phyloP scores from a whole-genome alignment of 345 rosid species.

The Rhizophora apiculata region DNA sequence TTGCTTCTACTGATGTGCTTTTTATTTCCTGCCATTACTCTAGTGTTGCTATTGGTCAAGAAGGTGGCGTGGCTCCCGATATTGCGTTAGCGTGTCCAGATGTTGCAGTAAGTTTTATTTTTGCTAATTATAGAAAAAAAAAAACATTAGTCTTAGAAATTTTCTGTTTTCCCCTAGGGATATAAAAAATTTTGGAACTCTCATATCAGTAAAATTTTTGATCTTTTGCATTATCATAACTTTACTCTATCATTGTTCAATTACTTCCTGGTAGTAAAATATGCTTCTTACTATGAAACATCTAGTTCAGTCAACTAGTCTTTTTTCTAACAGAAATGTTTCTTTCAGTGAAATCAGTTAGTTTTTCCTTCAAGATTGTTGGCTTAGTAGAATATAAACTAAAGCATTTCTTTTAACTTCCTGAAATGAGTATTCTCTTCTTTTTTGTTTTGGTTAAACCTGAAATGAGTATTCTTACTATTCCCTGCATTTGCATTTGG shows the following conservation, averaged over 20 bases:
- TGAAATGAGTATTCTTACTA: too few species aligned
- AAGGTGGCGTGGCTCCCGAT: conserved; percentile 42
- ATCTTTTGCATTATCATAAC: not conserved
- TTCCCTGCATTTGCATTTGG: too few species aligned
- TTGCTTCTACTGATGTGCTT: conserved; percentile 1
- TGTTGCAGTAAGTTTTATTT: conserved; percentile 24
- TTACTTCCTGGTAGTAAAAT: not conserved
- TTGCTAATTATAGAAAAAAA: not conserved
- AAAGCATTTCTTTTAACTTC: too few species aligned
- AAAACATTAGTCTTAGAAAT: not conserved
- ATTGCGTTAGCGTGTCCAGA: conserved; percentile 33
- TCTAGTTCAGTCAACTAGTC: too few species aligned
- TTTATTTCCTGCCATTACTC: conserved; percentile 5
- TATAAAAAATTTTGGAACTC: not conserved
- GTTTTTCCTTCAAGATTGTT: too few species aligned
- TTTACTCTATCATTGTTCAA: not conserved
- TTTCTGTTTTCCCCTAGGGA: not conserved
- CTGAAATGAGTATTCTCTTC: too few species aligned
- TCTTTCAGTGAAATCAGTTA: too few species aligned
- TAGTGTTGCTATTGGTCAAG: conserved; percentile 45
- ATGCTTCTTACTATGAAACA: too few species aligned
- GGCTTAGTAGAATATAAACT: too few species aligned
- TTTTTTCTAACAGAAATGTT: too few species aligned
- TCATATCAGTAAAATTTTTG: not conserved
- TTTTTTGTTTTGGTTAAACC: too few species aligned